phyloP scores from a whole-genome alignment of 176 grass and related monocot genomes.

The Oryza longistaminata region DNA sequence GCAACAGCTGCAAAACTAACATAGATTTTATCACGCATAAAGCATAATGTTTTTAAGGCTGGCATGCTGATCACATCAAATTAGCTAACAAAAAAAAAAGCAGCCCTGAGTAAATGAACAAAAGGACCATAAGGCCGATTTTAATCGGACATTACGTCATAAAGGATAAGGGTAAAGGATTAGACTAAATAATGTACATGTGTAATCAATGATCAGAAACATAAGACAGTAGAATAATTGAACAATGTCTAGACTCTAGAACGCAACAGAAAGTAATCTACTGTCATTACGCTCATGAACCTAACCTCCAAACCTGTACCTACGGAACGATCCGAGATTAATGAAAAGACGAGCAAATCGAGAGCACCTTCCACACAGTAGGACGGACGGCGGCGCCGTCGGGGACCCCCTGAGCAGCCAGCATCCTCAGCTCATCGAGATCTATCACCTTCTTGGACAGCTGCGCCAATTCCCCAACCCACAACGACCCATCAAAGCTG shows the following conservation, averaged over 20 bases:
- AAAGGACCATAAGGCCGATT: background rate
- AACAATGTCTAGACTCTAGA: background rate
- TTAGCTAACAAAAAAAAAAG: background rate
- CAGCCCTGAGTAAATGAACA: background rate
- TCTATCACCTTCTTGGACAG: slow-evolving; percentile 77
- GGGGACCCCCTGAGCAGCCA: slow-evolving; percentile 68
- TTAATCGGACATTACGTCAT: background rate
- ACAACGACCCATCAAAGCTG: background rate
- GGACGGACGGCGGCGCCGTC: slow-evolving; percentile 72
- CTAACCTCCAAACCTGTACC: background rate
- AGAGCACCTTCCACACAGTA: slow-evolving; percentile 79
- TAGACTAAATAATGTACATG: background rate
- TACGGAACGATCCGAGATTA: background rate
- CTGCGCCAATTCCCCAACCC: slow-evolving; percentile 38
- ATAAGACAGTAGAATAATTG: background rate
- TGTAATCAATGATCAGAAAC: background rate
- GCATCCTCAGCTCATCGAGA: slow-evolving; percentile 76
- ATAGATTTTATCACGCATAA: slow-evolving; percentile 18
- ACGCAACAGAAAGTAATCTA: background rate
- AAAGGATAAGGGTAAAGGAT: slow-evolving; percentile 10
- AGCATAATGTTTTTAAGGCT: slow-evolving; percentile 28
- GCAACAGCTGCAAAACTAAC: slow-evolving; percentile 64
- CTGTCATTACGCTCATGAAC: background rate
- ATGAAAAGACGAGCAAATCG: background rate
- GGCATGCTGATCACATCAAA: slow-evolving; percentile 5